A percentile compares a stretch with the other conserved stretches of the same genome.
phyloP scores from a whole-genome alignment of 1,284 basidiomycete genomes.

The Melampsora americana region DNA sequence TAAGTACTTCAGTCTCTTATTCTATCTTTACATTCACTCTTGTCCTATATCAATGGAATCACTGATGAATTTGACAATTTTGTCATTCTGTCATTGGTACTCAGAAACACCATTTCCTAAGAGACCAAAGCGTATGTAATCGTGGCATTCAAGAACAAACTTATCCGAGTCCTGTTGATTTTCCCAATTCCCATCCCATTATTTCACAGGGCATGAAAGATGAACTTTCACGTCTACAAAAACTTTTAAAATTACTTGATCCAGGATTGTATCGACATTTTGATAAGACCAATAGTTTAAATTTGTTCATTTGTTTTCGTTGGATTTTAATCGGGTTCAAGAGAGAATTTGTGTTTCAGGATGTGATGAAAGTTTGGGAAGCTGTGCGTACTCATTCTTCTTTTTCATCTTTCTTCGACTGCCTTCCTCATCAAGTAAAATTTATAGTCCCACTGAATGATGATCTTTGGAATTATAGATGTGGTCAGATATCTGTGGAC shows the following conservation, averaged over 20 bases:
- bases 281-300: constrained; percentile 85
- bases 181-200: not conserved
- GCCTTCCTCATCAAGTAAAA: not conserved
- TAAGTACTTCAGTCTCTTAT: constrained; percentile 69
- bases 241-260: constrained; percentile 33
- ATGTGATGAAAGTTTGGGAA: constrained; percentile 84
- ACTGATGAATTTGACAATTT: constrained; percentile 40
- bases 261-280: constrained; percentile 49
- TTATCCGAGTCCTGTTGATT: not conserved
- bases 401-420: not conserved
- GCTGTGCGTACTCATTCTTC: constrained; percentile 38
- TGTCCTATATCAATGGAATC: too few species aligned
- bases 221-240: constrained; percentile 33
- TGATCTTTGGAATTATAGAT: constrained; percentile 57
- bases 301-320: constrained; percentile 97
- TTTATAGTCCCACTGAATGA: not conserved
- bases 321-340: constrained; percentile 55
- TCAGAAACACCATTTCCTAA: constrained; percentile 37
- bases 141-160: not conserved
- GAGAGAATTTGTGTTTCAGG: constrained; percentile 31
- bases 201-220: constrained; percentile 36
- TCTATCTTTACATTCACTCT: not conserved
- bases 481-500: constrained; percentile 89
- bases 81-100: constrained; percentile 23
- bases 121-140: constrained; percentile 42